phyloP scores from a whole-genome alignment of 768 basidiomycete species.

The Boletus edulis region DNA sequence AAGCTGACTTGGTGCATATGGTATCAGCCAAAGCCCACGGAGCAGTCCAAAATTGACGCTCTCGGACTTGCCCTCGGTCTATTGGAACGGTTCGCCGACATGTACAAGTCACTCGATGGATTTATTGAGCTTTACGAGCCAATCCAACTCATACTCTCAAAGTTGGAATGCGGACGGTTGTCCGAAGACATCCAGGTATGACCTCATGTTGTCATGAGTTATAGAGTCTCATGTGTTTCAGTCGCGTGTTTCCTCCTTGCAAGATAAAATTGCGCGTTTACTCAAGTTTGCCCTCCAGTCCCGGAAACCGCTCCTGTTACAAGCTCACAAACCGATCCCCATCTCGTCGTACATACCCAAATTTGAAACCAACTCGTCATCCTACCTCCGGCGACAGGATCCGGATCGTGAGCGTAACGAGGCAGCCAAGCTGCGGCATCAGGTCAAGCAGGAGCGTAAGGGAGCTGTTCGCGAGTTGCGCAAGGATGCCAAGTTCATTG shows the following conservation, averaged over 20 bases:
- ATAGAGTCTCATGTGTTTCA: slow-evolving; percentile 29
- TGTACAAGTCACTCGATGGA: slow-evolving; percentile 74
- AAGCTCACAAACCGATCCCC: slow-evolving; percentile 94
- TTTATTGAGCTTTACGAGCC: slow-evolving; percentile 88
- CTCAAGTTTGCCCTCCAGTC: slow-evolving; percentile 71
- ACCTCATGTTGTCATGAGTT: neutral
- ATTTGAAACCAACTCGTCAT: slow-evolving; percentile 77
- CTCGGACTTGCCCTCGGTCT: slow-evolving; percentile 62
- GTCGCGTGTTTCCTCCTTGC: slow-evolving; percentile 45
- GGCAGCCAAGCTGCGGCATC: slow-evolving; percentile 76
- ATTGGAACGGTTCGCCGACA: slow-evolving; percentile 63
- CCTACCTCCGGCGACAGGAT: slow-evolving; percentile 76
- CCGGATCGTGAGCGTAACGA: slow-evolving; percentile 92
- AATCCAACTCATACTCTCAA: slow-evolving; percentile 53
- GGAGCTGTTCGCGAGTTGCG: slow-evolving; percentile 95
- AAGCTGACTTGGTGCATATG: slow-evolving; percentile 48
- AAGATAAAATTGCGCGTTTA: slow-evolving; percentile 54
- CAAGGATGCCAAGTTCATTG: slow-evolving; percentile 93
- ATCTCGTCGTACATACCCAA: slow-evolving; percentile 93
- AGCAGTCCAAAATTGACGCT: slow-evolving; percentile 74
- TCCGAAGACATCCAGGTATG: slow-evolving; percentile 56
- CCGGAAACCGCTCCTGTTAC: slow-evolving; percentile 77
- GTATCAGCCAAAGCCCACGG: slow-evolving; percentile 34
- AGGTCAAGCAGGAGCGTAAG: slow-evolving; percentile 95
- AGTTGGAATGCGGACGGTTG: slow-evolving; percentile 45